These are phyloP conservation scores for Tilletia walkeri DNA, from an alignment of 1,284 basidiomycete genomes.

Conservation along the genomic window DNA sequence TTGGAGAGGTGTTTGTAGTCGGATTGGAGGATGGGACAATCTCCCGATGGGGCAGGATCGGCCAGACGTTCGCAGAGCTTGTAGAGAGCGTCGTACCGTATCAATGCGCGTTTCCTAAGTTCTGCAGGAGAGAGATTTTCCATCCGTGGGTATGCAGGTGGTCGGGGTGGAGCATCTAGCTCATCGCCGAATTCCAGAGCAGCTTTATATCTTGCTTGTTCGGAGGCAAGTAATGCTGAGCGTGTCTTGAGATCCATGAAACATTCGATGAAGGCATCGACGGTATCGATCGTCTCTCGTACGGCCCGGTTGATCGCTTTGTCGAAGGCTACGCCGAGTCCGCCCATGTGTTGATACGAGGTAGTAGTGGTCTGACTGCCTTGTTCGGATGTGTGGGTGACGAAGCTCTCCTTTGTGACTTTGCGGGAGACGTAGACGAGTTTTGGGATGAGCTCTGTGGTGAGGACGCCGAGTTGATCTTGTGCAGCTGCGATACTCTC, in stretches of 20 bases:
- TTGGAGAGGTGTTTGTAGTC: neutral
- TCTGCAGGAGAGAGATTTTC: neutral
- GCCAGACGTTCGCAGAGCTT: constrained; percentile 14
- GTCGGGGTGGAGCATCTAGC: neutral
- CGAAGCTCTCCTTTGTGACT: constrained; percentile 11
- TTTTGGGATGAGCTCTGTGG: constrained; percentile 17
- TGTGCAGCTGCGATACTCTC: constrained; percentile 18
- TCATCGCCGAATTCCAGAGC: neutral
- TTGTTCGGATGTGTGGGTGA: neutral
- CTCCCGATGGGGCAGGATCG: neutral
- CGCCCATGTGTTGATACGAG: neutral
- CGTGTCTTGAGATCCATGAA: constrained; percentile 10
- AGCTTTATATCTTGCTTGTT: neutral
- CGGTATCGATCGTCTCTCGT: neutral
- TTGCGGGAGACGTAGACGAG: constrained; percentile 17
- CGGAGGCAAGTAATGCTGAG: neutral
- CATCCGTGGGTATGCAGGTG: neutral
- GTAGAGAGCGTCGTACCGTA: constrained; percentile 9
- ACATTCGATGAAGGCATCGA: constrained; percentile 12
- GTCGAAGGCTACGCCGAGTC: constrained; percentile 4
- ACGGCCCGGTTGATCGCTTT: neutral
- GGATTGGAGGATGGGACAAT: neutral
- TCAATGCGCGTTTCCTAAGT: neutral
- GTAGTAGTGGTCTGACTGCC: no score
- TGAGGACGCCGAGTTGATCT: constrained; percentile 12